phyloP scores from a whole-genome alignment of 192 early-diverging fungal species.

The Coemansia sp. region DNA sequence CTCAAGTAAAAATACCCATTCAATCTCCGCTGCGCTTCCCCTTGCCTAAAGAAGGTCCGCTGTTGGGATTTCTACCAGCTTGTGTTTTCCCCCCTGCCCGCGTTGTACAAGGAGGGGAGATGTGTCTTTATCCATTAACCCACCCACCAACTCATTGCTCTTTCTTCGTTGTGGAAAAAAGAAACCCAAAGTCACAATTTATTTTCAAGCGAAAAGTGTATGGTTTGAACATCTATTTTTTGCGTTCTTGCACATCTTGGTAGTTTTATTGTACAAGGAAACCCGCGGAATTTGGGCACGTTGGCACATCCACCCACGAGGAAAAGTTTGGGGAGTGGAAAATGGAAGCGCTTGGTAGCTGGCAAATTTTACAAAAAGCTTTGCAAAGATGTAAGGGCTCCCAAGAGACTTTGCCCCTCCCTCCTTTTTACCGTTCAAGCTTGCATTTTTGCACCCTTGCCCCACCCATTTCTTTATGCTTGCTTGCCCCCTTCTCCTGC shows the following conservation, averaged over 20 bases:
- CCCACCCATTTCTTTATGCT: neutral
- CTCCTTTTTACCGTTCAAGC: neutral
- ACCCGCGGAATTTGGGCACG: neutral
- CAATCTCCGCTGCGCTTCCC: neutral
- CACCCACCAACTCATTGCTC: neutral
- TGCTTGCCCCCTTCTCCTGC: too few relatives aligned
- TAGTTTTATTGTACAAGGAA: neutral
- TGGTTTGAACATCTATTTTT: neutral
- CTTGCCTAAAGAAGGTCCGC: neutral
- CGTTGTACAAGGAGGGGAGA: too few relatives aligned
- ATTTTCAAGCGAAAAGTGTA: neutral
- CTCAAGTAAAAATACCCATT: neutral
- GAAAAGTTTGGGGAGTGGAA: constrained; percentile 2
- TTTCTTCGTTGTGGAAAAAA: neutral
- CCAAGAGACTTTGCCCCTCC: neutral
- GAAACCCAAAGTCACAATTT: neutral
- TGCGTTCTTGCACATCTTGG: neutral
- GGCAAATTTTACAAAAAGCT: neutral
- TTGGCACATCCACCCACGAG: neutral
- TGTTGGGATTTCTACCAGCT: too few relatives aligned
- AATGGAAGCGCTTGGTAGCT: neutral
- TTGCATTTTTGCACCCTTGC: neutral
- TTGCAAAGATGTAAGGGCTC: constrained; percentile 1
- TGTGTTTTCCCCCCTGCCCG: too few relatives aligned
- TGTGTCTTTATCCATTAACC: neutral